A percentile compares a stretch with the other conserved stretches of the same genome.
These are phyloP conservation scores for Gomphus sp. DNA, from an alignment of 1,284 basidiomycete species.

Conservation along the genomic window DNA sequence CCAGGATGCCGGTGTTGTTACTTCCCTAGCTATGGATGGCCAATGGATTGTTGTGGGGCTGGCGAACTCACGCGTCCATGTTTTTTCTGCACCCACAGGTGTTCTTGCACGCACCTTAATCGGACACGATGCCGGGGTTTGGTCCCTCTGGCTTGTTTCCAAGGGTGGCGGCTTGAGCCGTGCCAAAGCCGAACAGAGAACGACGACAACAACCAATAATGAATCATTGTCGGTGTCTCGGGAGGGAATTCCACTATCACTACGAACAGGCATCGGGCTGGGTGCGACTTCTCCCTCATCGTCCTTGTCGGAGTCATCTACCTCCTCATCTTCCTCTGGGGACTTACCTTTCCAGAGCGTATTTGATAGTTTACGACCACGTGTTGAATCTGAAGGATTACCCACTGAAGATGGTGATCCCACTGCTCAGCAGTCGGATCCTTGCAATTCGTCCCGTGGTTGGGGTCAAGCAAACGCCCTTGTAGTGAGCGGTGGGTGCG, in stretches of 20 bases:
- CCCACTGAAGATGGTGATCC: background rate
- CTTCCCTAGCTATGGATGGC: conserved; percentile 78
- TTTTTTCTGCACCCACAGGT: conserved; percentile 80
- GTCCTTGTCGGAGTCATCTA: conserved; percentile 4
- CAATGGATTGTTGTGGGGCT: conserved; percentile 88
- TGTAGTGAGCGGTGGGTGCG: conserved; percentile 89
- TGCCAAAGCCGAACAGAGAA: conserved; percentile 14
- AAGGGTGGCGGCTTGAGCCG: conserved; percentile 21
- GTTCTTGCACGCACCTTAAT: conserved; percentile 69
- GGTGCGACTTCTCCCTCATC: background rate
- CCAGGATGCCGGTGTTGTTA: conserved; percentile 70
- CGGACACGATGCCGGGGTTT: conserved; percentile 87
- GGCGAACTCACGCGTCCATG: conserved; percentile 80
- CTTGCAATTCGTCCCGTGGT: conserved; percentile 55
- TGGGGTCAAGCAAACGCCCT: conserved; percentile 62
- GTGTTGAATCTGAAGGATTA: background rate
- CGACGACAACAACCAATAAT: background rate
- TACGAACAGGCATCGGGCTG: conserved; percentile 26
- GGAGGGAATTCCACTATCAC: conserved; percentile 19
- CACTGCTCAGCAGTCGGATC: conserved; percentile 35
- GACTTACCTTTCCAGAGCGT: conserved; percentile 10
- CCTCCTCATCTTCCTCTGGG: background rate
- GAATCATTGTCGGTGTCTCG: background rate
- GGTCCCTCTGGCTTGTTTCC: conserved; percentile 77
- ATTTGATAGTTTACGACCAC: conserved; percentile 5